Conservation (phyloP, 2,329 filamentous ascomycete genomes). For the Neonectria sp. region DNA sequence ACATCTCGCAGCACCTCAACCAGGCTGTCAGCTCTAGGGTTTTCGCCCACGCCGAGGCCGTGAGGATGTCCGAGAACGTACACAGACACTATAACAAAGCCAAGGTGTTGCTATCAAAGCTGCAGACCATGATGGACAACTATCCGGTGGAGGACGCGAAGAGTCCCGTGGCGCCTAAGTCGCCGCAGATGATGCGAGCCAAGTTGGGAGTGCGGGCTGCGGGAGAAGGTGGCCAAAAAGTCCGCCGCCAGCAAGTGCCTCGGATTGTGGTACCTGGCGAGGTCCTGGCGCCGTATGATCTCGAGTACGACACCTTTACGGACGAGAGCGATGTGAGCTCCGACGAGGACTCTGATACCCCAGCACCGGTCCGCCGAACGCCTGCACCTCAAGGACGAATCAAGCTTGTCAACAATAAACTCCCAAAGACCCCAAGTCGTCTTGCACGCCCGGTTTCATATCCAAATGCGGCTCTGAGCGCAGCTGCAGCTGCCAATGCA, state of each 20-base stretch:
- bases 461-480: constrained; percentile 52
- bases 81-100: constrained; percentile 74
- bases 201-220: constrained; percentile 63
- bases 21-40: constrained; percentile 70
- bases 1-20: constrained; percentile 72
- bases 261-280: constrained; percentile 77
- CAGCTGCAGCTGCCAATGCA: constrained; percentile 58
- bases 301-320: constrained; percentile 72
- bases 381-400: constrained; percentile 61
- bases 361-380: constrained; percentile 55
- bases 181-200: constrained; percentile 66
- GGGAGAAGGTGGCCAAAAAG: constrained; percentile 62
- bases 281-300: constrained; percentile 75
- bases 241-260: constrained; percentile 64
- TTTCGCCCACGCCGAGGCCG: constrained; percentile 73
- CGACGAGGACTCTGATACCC: constrained; percentile 63
- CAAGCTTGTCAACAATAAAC: constrained; percentile 62
- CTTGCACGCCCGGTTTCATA: constrained; percentile 53
- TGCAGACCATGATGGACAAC: constrained; percentile 72
- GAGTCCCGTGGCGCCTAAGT: constrained; percentile 67
- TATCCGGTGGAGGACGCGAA: constrained; percentile 70
- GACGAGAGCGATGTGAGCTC: constrained; percentile 69
- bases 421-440: constrained; percentile 62
- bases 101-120: constrained; percentile 71
- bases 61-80: constrained; percentile 75